A percentile compares a stretch with the other conserved stretches of the same genome.
These are phyloP conservation scores for Acidomyces sp. DNA, from an alignment of 495 filamentous ascomycete genomes.

Conservation along the genomic window DNA sequence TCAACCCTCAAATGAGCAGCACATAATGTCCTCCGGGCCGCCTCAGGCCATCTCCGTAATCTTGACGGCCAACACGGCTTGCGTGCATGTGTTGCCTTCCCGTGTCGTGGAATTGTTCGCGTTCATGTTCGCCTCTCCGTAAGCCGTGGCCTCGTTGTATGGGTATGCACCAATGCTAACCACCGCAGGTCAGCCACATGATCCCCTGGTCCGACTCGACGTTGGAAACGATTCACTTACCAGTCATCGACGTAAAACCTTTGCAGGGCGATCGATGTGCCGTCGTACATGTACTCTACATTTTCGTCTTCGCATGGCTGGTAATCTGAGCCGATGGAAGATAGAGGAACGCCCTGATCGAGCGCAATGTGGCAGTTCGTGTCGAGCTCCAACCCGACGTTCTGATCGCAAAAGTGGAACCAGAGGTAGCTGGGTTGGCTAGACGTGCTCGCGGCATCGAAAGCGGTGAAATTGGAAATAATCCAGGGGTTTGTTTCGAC, in stretches of 20 bases:
- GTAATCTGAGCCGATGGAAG: conserved; percentile 1
- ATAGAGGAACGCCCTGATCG: not conserved
- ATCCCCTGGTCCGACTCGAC: not conserved
- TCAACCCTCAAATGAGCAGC: no score
- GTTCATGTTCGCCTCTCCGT: not conserved
- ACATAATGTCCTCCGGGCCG: no score
- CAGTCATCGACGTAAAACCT: conserved; percentile 7
- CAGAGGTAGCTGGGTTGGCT: conserved; percentile 3
- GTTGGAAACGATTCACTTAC: conserved; percentile 11
- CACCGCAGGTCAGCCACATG: not conserved
- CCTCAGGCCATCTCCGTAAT: no score
- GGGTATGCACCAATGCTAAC: conserved; percentile 4
- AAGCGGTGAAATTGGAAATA: conserved; percentile 9
- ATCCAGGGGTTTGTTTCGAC: conserved; percentile 11
- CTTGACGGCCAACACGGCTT: not conserved
- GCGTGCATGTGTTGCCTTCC: conserved; percentile 1
- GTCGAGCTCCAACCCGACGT: conserved; percentile 9
- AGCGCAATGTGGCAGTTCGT: conserved; percentile 6
- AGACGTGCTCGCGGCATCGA: conserved; percentile 4
- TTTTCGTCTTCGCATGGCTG: conserved; percentile 9
- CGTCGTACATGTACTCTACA: conserved; percentile 6
- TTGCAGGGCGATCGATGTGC: conserved; percentile 2
- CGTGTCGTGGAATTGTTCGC: not conserved
- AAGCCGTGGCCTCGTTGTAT: conserved; percentile 4
- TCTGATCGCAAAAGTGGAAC: conserved; percentile 17